phyloP scores from a whole-genome alignment of 345 rosid genomes.

The Boechera divaricarpa region DNA sequence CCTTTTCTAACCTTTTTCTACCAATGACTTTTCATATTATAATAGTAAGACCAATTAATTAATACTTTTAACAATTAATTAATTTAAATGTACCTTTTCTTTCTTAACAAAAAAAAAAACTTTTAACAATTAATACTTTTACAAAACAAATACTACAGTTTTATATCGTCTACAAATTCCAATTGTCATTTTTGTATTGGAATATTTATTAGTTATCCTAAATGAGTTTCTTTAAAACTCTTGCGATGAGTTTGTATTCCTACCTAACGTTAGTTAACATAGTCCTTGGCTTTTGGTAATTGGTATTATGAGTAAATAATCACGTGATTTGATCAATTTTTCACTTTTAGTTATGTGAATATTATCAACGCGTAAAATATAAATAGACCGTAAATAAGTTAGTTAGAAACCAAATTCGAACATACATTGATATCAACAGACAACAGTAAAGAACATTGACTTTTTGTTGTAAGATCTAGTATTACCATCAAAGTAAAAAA shows the following conservation, averaged over 20 bases:
- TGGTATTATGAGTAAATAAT: not conserved
- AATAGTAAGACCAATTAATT: constrained; percentile 5
- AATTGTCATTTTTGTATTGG: not conserved
- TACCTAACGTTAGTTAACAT: not conserved
- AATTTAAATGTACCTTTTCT: too few relatives aligned
- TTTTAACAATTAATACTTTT: not conserved
- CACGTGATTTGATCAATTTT: not conserved
- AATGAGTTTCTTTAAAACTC: not conserved
- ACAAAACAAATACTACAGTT: not conserved
- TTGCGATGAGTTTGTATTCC: not conserved
- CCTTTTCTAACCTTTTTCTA: not conserved
- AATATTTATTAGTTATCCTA: not conserved
- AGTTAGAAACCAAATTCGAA: not conserved
- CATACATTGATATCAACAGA: not conserved
- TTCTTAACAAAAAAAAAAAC: too few relatives aligned
- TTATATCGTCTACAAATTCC: not conserved
- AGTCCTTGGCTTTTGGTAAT: not conserved
- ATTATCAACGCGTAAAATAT: constrained; percentile 4
- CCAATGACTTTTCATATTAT: constrained; percentile 33
- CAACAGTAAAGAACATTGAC: not conserved
- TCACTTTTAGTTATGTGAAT: not conserved
- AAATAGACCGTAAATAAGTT: not conserved
- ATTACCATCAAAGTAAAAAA: not conserved
- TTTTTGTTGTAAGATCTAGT: not conserved
- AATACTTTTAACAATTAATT: not conserved